Evolutionary conservation across 1,284 basidiomycete genomes (phyloP), one percentile per base, ranked within the genome.

Genomic region (Sphaerobolus stellatus): DNA sequence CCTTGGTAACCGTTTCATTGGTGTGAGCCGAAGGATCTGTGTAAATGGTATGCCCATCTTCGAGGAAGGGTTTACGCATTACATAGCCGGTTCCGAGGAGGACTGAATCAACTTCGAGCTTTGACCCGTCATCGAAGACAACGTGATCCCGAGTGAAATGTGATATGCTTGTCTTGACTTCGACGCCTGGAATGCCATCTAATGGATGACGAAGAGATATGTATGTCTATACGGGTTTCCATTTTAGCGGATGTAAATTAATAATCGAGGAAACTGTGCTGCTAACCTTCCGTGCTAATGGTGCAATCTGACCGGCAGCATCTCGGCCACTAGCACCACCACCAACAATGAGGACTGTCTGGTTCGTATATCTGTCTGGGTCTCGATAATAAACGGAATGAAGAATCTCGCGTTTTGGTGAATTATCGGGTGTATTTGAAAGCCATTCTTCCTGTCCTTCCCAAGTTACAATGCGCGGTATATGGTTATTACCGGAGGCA

Each of bases 71-170:
- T 6, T 80, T 68, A 29, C 71, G 73, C 52, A 76, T 59, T 51
- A 82, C 74, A 58, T 83, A 84, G 5, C 82, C 82, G 0, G 81
- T 83, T 0, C 68, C 81, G 9, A 82, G 71, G 31, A 83, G 64
- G 25, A 84, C 65, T 2, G 72, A 60, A 56, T 83, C 79, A 22
- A 81, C 72, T 36, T 75, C 69, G 1, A 70, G 58, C 0, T 62
- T 59, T 1, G 75, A 73, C 4, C 74, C 76, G 58, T 83, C 81
- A 0, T 61, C 63, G 59, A 84, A 81, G 7, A 78, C 70, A 46
- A 82, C 64, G 2, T 68, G 68, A 22, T 71, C 61, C 2, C 62
- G 43, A 0, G 75, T 78, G 61, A 84, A 82, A 61, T 77, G 71
- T 1, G 74, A 69, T 40, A 82, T 77, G 30, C 72, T 73, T 5